Evolutionary conservation across 1,284 basidiomycete species (phyloP), one percentile per base, ranked within the genome.

Genomic region (Sporisorium reilianum): DNA sequence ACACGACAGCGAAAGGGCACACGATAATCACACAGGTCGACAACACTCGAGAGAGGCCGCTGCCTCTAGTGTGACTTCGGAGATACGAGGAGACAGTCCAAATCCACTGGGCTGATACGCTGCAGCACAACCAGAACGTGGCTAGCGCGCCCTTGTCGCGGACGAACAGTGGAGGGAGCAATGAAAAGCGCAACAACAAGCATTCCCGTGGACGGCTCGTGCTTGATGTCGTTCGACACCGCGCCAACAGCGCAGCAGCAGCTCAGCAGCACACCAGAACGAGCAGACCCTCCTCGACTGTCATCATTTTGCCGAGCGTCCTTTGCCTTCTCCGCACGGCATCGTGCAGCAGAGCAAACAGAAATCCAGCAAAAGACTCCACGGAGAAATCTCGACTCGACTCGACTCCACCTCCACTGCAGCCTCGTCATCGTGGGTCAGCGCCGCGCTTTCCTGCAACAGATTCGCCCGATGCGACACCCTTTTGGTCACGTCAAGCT

Each of bases 161-260:
- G n/a, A n/a, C n/a, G n/a, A n/a, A n/a, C n/a, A n/a, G n/a, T n/a
- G n/a, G 36, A 1, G 18, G 36, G 16, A 38, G 11, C 32, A n/a
- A 18, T 4, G n/a, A 16, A n/a, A n/a, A 4, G 3, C n/a, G n/a
- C n/a, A n/a, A n/a, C n/a, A n/a, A n/a, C n/a, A n/a, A n/a, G n/a
- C n/a, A 38, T 38, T 38, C 16, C 36, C 5, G 5, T 5, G 36
- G 3, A n/a, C n/a, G 36, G 38, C 38, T 41, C 38, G 38, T 41
- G n/a, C n/a, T 18, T 41, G 38, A 41, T 41, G 38, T 41, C 38
- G 38, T 41, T 20, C n/a, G 38, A 41, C 38, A 41, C 38, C 18
- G 1, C 4, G 38, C 38, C n/a, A 5, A 18, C 32, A 34, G 32
- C 32, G 14, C 32, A 12, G 8, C 28, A 30, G 28, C 28, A 6